These are phyloP conservation scores for Monosporascus sp. DNA, from an alignment of 2,329 filamentous ascomycete genomes.

Conservation along the genomic window DNA sequence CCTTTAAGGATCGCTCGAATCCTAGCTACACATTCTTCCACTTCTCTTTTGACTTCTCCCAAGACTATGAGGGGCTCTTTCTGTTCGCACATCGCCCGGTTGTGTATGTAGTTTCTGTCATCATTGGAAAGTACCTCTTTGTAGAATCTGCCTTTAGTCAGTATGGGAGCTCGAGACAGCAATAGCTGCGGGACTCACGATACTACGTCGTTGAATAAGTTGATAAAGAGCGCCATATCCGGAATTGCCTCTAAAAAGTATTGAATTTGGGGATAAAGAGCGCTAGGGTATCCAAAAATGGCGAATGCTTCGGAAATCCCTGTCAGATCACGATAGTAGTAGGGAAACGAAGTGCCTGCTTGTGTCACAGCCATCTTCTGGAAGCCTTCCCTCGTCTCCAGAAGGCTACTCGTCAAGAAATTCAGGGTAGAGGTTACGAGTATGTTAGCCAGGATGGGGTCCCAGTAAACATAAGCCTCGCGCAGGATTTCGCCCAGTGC, in stretches of 20 bases:
- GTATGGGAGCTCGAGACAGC: neutral
- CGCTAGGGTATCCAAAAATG: constrained; percentile 16
- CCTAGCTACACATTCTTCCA: constrained; percentile 8
- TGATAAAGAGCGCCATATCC: constrained; percentile 16
- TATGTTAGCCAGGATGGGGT: constrained; percentile 11
- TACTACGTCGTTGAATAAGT: constrained; percentile 17
- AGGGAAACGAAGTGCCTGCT: constrained; percentile 11
- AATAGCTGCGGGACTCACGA: constrained; percentile 9
- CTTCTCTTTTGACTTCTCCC: constrained; percentile 8
- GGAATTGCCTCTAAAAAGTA: constrained; percentile 16
- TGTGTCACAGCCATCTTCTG: constrained; percentile 10
- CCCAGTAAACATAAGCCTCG: constrained; percentile 13
- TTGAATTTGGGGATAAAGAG: constrained; percentile 11
- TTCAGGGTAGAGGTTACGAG: constrained; percentile 15
- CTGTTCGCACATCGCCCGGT: constrained; percentile 6
- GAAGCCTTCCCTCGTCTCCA: constrained; percentile 15
- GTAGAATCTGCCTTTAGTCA: constrained; percentile 11
- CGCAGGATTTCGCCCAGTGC: constrained; percentile 5
- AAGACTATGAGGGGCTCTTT: constrained; percentile 4
- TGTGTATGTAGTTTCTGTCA: constrained; percentile 15
- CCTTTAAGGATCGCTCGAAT: constrained; percentile 11
- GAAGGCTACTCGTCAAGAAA: constrained; percentile 15
- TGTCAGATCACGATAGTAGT: constrained; percentile 14
- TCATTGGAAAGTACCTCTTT: constrained; percentile 15
- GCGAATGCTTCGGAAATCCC: constrained; percentile 16